Base-by-base conservation (phyloP, 2,329 filamentous ascomycete species). In the Aschersonia sp. region DNA sequence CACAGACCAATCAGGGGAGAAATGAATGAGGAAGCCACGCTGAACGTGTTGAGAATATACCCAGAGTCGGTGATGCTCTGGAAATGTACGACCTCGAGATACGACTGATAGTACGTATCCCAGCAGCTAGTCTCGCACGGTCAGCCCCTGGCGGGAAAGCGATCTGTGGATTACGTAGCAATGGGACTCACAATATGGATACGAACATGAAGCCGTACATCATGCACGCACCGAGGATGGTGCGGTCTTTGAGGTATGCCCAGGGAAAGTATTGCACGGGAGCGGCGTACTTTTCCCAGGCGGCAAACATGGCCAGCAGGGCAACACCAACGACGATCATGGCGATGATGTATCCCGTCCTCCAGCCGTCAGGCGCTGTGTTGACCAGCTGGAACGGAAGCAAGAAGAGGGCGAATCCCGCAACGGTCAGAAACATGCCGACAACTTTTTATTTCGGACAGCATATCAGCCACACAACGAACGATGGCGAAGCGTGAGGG, bases 211-310 rank as follows among this genome's bases (percentile, higher is more conserved):
- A 48, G 43, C 58, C 61, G 45, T 67, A 62, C 5, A 65, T 56
- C 46, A 66, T 47, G 51, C 66, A 71, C 9, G 69, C 63, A 2
- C 70, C 70, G 3, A 74, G 58, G 44, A 74, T 64, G n/a, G 71
- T 74, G 35, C 66, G 62, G 47, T 74, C 62, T 46, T 66, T 64
- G 52, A 77, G 62, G 56, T 77, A 65, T 51, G 64, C 60, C 57
- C 66, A 76, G 4, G 71, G 76, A 45, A 84, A 67, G 59, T 83
- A 74, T 22, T 73, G 73, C 48, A 74, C 71, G 0, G 69, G 69
- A 1, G 80, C 74, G 45, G 74, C 63, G 45, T 64, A 79, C 11
- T 62, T 68, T 61, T 84, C 80, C 68, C 74, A 80, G 1, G 74
- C 50, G 2, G 63, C 72, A 46, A 83, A 78, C 6, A 61, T 56